Base-by-base conservation (phyloP, 371 early-diverging fungal species). In the Apophysomyces trapeziformis region DNA sequence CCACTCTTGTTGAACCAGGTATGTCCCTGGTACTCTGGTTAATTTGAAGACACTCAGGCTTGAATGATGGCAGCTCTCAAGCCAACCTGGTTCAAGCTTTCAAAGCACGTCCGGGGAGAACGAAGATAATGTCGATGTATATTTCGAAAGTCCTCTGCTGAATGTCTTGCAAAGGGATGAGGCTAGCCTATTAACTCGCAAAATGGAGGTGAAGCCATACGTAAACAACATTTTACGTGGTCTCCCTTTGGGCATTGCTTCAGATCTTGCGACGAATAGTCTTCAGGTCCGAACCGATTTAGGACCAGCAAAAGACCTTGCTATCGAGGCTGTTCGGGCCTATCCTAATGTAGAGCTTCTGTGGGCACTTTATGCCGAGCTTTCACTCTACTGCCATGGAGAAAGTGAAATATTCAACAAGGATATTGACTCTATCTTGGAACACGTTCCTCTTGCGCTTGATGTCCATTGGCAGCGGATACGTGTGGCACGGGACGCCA, bases 381-480 rank as follows among this genome's bases (percentile, higher is more conserved):
- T 78, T 14, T 73, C 67, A 7, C 54, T 74, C 3, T 73, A 73
- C 63, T 69, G 64, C 21, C 45, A 74, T 57, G 71, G 73, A n/a
- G 32, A 41, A 16, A 64, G 66, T 32, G 54, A 39, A 0, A 16
- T 21, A 3, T 70, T 69, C 50, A 18, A n/a, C 18, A 60, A 38
- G 16, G 59, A 16, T 60, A 69, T 68, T 26, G 45, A 57, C 38
- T 65, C 14, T 38, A 61, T 61, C 12, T 18, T 64, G 5, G 32
- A 39, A 3, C 35, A 37, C 7, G 39, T 67, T 18, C 69, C 72
- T 2, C 38, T 65, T 13, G 70, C 69, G 6, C 39, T 75, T 7
- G 78, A 78, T 66, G 61, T 75, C 11, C 61, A 65, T 14, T 78
- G 78, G 78, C 75, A 78, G 47, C 47, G 63, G 36, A 54, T 62